A percentile compares a stretch with the other conserved stretches of the same genome.
Conservation (phyloP, 2,329 filamentous ascomycete species). For the Scedosporium dehoogii region DNA sequence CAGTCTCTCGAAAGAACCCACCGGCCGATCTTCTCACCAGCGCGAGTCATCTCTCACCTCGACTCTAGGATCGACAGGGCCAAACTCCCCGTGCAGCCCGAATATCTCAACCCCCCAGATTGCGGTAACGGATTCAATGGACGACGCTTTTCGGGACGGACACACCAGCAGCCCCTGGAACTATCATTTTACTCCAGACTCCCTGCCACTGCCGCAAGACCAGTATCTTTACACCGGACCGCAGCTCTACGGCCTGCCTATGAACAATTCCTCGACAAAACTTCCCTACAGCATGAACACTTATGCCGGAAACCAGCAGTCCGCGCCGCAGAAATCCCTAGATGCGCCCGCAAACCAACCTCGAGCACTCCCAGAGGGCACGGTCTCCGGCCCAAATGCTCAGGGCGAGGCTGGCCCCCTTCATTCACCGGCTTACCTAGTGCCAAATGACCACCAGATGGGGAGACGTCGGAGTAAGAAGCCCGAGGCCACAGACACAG, state of each 20-base stretch:
- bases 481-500: neutral
- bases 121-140: conserved; percentile 37
- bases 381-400: neutral
- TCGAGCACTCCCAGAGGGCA: neutral
- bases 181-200: neutral
- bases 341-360: neutral
- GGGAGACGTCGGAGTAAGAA: neutral
- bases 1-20: neutral
- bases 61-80: conserved; percentile 44
- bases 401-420: neutral
- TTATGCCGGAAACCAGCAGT: neutral
- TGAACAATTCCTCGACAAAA: conserved; percentile 32
- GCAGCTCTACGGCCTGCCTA: conserved; percentile 16
- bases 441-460: neutral
- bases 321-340: neutral
- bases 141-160: conserved; percentile 36
- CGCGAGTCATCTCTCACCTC: conserved; percentile 54
- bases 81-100: conserved; percentile 46
- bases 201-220: neutral
- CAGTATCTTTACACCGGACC: conserved; percentile 3
- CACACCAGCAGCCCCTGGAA: conserved; percentile 14
- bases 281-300: conserved; percentile 31
- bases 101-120: conserved; percentile 50
- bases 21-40: conserved; percentile 29
- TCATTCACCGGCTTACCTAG: neutral